Evolutionary conservation across 2,329 filamentous ascomycete genomes (phyloP).

Genomic region (Waltergamsia citrina): DNA sequence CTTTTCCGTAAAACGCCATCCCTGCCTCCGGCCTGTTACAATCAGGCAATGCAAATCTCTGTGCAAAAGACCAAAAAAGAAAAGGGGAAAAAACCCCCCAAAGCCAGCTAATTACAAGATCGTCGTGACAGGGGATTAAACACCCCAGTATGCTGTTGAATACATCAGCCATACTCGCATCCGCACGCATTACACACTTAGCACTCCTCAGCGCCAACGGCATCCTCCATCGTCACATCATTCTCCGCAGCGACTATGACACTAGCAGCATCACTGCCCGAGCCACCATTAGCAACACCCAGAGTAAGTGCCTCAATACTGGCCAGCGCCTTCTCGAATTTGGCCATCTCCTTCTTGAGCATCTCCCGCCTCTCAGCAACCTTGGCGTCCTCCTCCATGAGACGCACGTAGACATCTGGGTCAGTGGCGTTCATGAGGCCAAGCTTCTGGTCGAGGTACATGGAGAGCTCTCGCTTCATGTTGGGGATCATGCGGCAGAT

Average conservation of each 20-base stretch:
- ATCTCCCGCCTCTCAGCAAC: slow-evolving; percentile 30
- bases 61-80: no score
- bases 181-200: no score
- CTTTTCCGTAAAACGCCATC: no score
- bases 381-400: slow-evolving; percentile 38
- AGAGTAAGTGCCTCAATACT: slow-evolving; percentile 34
- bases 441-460: slow-evolving; percentile 32
- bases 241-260: slow-evolving; percentile 1
- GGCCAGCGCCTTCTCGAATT: slow-evolving; percentile 33
- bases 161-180: no score
- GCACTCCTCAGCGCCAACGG: no score
- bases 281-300: slow-evolving; percentile 13
- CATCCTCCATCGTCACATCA: slow-evolving; percentile 1
- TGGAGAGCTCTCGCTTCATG: slow-evolving; percentile 27
- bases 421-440: slow-evolving; percentile 21
- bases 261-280: background rate
- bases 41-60: no score
- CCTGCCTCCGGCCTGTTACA: no score
- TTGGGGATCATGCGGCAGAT: slow-evolving; percentile 38
- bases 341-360: slow-evolving; percentile 32
- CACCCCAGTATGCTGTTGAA: no score
- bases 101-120: no score
- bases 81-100: no score
- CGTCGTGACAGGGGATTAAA: no score
- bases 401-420: slow-evolving; percentile 22